A percentile compares a stretch with the other conserved stretches of the same genome.
Conservation (phyloP, 805 yeast species). For the Priceomyces medius region DNA sequence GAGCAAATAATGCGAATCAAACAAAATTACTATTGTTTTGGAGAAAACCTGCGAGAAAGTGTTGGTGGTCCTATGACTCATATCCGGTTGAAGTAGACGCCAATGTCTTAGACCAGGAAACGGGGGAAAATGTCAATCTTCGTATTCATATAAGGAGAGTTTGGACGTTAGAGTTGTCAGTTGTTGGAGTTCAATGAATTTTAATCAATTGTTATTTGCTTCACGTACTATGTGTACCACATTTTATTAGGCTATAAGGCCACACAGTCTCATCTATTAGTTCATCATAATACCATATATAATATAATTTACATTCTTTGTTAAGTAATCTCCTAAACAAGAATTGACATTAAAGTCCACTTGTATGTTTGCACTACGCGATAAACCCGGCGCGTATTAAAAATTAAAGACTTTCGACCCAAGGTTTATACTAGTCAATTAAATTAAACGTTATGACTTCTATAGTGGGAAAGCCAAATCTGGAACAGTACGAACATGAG, state of each 20-base stretch:
- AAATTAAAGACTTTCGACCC: neutral
- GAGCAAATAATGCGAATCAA: conserved; percentile 40
- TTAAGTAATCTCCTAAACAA: too few species aligned
- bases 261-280: neutral
- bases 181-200: conserved; percentile 70
- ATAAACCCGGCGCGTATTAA: neutral
- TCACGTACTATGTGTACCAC: neutral
- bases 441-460: conserved; percentile 8
- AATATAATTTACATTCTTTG: too few species aligned
- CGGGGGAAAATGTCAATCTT: conserved; percentile 28
- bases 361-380: conserved; percentile 1
- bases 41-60: conserved; percentile 97
- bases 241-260: neutral
- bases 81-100: conserved; percentile 42
- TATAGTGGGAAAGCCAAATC: conserved; percentile 4
- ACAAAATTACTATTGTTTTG: conserved; percentile 82
- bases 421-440: neutral
- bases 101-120: conserved; percentile 22
- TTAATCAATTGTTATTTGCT: too few species aligned
- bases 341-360: too few species aligned
- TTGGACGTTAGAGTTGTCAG: conserved; percentile 93
- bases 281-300: neutral
- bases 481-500: conserved; percentile 36
- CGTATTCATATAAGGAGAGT: conserved; percentile 87
- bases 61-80: conserved; percentile 89